phyloP scores from a whole-genome alignment of 805 yeast species.

The Ogataea salicorniae region DNA sequence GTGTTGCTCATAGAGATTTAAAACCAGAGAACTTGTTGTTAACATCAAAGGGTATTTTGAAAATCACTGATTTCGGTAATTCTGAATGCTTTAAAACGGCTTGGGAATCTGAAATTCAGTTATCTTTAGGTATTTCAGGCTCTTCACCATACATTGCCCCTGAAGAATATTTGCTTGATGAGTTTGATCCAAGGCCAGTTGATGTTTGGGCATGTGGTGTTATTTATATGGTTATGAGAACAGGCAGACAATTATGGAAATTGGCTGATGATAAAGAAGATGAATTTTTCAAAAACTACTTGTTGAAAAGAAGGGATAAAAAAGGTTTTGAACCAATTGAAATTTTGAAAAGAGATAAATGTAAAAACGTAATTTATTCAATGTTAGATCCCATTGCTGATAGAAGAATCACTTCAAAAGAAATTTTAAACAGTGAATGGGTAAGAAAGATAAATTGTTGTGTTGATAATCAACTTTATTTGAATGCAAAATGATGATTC shows the following conservation, averaged over 20 bases:
- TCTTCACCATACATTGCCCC: conserved; percentile 90
- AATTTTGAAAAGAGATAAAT: conserved; percentile 73
- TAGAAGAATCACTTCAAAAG: conserved; percentile 83
- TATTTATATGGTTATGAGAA: conserved; percentile 88
- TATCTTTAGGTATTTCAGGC: conserved; percentile 76
- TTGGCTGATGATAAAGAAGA: conserved; percentile 66
- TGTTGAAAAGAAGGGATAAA: conserved; percentile 72
- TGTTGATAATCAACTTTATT: conserved; percentile 16
- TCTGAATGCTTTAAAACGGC: conserved; percentile 81
- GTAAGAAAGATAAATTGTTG: conserved; percentile 84
- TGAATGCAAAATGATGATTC: no score
- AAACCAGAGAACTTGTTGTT: conserved; percentile 82
- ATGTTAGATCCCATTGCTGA: conserved; percentile 88
- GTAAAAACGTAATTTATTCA: conserved; percentile 89
- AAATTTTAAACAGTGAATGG: conserved; percentile 91
- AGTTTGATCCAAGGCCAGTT: conserved; percentile 76
- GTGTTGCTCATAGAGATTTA: conserved; percentile 84
- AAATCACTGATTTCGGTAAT: conserved; percentile 86
- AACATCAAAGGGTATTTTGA: conserved; percentile 66
- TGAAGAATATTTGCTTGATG: conserved; percentile 61
- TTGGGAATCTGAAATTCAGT: conserved; percentile 69
- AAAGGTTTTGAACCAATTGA: conserved; percentile 93
- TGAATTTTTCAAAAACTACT: conserved; percentile 70
- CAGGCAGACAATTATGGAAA: conserved; percentile 92
- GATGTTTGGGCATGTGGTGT: conserved; percentile 95